Evolutionary conservation across 106 monocot genomes (phyloP).

Genomic region (Posidonia australis): DNA sequence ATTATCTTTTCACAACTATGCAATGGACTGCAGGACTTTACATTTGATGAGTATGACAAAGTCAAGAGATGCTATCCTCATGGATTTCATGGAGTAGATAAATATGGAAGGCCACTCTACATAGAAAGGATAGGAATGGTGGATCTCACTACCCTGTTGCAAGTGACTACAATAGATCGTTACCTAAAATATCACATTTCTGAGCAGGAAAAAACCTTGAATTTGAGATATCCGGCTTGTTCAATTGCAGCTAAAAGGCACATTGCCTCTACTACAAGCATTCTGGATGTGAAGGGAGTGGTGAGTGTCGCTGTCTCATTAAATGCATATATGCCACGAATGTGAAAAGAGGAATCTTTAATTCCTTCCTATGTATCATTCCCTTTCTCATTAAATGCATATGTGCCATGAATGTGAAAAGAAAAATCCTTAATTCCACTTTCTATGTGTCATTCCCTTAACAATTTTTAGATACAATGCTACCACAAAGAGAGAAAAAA

Average conservation of each 20-base stretch:
- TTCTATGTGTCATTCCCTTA: too few species aligned
- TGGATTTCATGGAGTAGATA: slow-evolving; percentile 67
- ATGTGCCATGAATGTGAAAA: too few species aligned
- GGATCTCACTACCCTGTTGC: slow-evolving; percentile 31
- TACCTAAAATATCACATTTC: slow-evolving; percentile 50
- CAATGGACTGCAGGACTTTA: slow-evolving; percentile 43
- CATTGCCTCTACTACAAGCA: slow-evolving; percentile 38
- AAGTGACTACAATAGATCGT: slow-evolving; percentile 37
- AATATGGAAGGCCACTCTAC: slow-evolving; percentile 58
- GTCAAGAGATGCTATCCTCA: slow-evolving; percentile 61
- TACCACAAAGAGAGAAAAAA: too few species aligned
- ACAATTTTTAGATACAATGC: too few species aligned
- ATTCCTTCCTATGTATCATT: too few species aligned
- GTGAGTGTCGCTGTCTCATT: too few species aligned
- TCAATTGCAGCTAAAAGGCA: slow-evolving; percentile 50
- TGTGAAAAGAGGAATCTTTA: too few species aligned
- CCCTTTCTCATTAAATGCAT: too few species aligned
- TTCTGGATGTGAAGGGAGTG: slow-evolving; percentile 60
- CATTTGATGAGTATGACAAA: slow-evolving; percentile 33
- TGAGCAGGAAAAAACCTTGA: slow-evolving; percentile 57
- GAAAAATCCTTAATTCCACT: too few species aligned
- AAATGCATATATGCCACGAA: too few species aligned
- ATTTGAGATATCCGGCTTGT: slow-evolving; percentile 49
- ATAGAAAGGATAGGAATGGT: slow-evolving; percentile 51
- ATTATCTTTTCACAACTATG: too few species aligned